Percentiles rank a stretch among this genome's conserved stretches.
These are phyloP conservation scores for Glonium stellatum DNA, from an alignment of 495 filamentous ascomycete genomes.

Conservation along the genomic window DNA sequence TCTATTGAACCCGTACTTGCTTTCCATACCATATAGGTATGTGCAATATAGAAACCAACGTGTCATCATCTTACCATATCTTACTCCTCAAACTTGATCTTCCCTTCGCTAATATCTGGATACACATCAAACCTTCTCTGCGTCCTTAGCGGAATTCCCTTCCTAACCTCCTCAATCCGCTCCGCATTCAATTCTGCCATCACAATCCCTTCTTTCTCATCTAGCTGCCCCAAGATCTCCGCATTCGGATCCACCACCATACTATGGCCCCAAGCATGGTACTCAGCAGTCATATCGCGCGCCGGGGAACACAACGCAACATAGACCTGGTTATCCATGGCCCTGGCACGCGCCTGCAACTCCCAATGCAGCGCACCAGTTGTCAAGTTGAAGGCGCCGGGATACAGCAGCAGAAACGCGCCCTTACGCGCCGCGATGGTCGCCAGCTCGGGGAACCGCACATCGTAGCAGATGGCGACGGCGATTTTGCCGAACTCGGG, in stretches of 20 bases:
- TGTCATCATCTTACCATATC: no score
- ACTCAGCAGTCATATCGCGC: conserved; percentile 65
- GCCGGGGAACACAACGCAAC: conserved; percentile 90
- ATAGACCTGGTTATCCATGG: conserved; percentile 91
- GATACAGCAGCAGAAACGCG: conserved; percentile 80
- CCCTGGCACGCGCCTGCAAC: conserved; percentile 71
- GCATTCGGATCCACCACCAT: conserved; percentile 88
- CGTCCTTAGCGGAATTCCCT: conserved; percentile 71
- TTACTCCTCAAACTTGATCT: not conserved
- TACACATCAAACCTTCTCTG: conserved; percentile 96
- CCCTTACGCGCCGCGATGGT: conserved; percentile 81
- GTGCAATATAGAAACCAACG: no score
- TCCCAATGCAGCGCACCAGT: conserved; percentile 91
- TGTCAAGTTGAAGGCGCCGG: conserved; percentile 90
- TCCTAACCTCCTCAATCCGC: conserved; percentile 68
- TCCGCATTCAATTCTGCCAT: conserved; percentile 65
- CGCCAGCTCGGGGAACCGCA: conserved; percentile 91
- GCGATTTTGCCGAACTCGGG: conserved; percentile 80
- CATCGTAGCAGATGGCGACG: conserved; percentile 92
- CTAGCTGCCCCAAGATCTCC: conserved; percentile 63
- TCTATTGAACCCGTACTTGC: no score
- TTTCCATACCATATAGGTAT: no score
- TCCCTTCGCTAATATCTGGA: conserved; percentile 66
- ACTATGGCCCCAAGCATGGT: conserved; percentile 89
- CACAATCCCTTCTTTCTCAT: conserved; percentile 68